Percentiles rank a stretch among this genome's conserved stretches.
Conservation (phyloP, 2,329 filamentous ascomycete genomes). For the Xylariaceae sp. region DNA sequence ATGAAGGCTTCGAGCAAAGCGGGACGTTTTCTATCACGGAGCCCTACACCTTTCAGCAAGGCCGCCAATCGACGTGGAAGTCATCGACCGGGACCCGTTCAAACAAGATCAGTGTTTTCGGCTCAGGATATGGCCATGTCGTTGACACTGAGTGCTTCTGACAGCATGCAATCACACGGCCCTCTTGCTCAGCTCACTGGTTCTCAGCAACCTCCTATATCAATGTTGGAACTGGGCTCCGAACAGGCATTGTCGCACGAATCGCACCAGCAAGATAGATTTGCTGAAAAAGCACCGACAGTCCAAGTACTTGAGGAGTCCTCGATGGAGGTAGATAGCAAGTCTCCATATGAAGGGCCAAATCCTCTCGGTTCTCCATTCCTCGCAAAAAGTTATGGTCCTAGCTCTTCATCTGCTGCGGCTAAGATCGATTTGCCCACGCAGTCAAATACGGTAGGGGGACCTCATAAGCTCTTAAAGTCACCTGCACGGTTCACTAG, state of each 20-base stretch:
- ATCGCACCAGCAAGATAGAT: background rate
- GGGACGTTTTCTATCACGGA: conserved; percentile 46
- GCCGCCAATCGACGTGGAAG: conserved; percentile 46
- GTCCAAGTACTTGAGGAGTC: background rate
- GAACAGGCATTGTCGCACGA: conserved; percentile 3
- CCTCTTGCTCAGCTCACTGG: conserved; percentile 56
- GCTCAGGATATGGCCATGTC: conserved; percentile 60
- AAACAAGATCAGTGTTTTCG: conserved; percentile 48
- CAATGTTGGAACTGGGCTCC: conserved; percentile 15
- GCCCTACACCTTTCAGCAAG: conserved; percentile 52
- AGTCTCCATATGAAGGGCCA: background rate
- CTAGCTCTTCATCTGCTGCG: conserved; percentile 49
- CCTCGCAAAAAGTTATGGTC: conserved; percentile 54
- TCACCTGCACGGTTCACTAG: conserved; percentile 48
- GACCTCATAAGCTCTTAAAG: conserved; percentile 45
- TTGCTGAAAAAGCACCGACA: conserved; percentile 1
- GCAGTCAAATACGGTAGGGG: conserved; percentile 47
- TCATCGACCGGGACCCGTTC: conserved; percentile 43
- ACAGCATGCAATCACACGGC: conserved; percentile 59
- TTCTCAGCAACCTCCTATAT: conserved; percentile 33
- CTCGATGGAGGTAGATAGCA: background rate
- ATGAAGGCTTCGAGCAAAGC: conserved; percentile 43
- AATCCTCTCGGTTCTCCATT: conserved; percentile 51
- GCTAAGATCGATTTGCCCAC: conserved; percentile 37
- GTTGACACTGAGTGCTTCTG: conserved; percentile 56